phyloP scores from a whole-genome alignment of 2,329 filamentous ascomycete species.

The Colletotrichum viniferum region DNA sequence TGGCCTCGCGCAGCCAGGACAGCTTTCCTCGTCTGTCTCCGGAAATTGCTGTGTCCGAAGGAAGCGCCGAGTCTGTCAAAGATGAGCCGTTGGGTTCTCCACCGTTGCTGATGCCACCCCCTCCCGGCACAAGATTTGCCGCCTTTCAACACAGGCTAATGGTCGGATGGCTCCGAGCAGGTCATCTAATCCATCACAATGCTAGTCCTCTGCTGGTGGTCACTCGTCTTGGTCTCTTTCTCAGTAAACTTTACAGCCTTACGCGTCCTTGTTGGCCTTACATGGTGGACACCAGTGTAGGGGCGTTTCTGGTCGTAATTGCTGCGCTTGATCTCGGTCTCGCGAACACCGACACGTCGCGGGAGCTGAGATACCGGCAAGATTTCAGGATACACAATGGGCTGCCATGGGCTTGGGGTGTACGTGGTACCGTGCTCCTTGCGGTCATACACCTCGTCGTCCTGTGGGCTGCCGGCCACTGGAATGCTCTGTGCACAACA shows the following conservation, averaged over 20 bases:
- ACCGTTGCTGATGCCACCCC: conserved; percentile 56
- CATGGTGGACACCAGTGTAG: conserved; percentile 66
- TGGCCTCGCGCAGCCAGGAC: conserved; percentile 46
- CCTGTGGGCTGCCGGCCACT: conserved; percentile 37
- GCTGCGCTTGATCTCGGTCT: conserved; percentile 70
- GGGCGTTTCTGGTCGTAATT: conserved; percentile 70
- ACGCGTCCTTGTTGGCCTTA: conserved; percentile 74
- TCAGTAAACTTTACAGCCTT: conserved; percentile 70
- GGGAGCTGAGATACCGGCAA: neutral
- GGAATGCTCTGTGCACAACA: conserved; percentile 36
- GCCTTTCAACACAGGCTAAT: conserved; percentile 36
- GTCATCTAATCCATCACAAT: conserved; percentile 29
- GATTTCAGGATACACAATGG: neutral
- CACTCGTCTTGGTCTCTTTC: conserved; percentile 66
- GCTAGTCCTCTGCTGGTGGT: conserved; percentile 36
- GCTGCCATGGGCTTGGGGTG: conserved; percentile 28
- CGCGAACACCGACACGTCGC: conserved; percentile 23
- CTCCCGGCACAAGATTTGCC: conserved; percentile 36
- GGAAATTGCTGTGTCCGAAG: conserved; percentile 26
- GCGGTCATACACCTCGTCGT: conserved; percentile 36
- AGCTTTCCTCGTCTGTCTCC: conserved; percentile 33
- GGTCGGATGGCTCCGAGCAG: conserved; percentile 41
- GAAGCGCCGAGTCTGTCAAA: conserved; percentile 17
- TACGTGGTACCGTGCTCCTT: conserved; percentile 34
- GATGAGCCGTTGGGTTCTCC: conserved; percentile 29